phyloP scores from a whole-genome alignment of 768 basidiomycete species.

The Pholiota conissans region DNA sequence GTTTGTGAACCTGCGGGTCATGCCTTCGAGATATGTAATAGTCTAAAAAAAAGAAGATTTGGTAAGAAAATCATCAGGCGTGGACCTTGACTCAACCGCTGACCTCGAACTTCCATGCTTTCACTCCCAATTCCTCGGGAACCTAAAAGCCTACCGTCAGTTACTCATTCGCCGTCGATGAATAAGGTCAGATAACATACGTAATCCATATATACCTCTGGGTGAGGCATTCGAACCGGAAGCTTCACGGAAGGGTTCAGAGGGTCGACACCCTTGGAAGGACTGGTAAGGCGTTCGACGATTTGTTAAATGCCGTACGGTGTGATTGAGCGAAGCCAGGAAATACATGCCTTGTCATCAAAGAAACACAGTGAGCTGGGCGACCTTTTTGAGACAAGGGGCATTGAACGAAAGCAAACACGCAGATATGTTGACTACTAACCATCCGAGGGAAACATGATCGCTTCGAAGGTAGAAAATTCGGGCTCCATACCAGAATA shows the following conservation, averaged over 20 bases:
- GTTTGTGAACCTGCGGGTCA: conserved; percentile 75
- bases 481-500: conserved; percentile 52
- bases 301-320: background rate
- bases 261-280: background rate
- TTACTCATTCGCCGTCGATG: background rate
- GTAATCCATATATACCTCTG: conserved; percentile 85
- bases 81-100: conserved; percentile 18
- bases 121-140: conserved; percentile 66
- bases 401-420: background rate
- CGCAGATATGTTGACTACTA: conserved; percentile 1
- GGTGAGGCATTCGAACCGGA: conserved; percentile 72
- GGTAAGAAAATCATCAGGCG: conserved; percentile 13
- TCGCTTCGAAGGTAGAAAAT: conserved; percentile 62
- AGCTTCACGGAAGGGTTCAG: conserved; percentile 14
- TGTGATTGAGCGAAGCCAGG: background rate
- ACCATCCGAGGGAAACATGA: conserved; percentile 79
- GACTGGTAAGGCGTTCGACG: background rate
- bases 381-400: conserved; percentile 42
- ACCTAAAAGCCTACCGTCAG: conserved; percentile 40
- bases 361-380: conserved; percentile 66
- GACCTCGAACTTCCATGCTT: conserved; percentile 76
- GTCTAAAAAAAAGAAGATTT: conserved; percentile 41
- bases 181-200: conserved; percentile 28
- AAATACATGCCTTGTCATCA: conserved; percentile 66
- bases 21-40: conserved; percentile 74